phyloP scores from a whole-genome alignment of 495 filamentous ascomycete species.

The Tuber microsphaerosporum region DNA sequence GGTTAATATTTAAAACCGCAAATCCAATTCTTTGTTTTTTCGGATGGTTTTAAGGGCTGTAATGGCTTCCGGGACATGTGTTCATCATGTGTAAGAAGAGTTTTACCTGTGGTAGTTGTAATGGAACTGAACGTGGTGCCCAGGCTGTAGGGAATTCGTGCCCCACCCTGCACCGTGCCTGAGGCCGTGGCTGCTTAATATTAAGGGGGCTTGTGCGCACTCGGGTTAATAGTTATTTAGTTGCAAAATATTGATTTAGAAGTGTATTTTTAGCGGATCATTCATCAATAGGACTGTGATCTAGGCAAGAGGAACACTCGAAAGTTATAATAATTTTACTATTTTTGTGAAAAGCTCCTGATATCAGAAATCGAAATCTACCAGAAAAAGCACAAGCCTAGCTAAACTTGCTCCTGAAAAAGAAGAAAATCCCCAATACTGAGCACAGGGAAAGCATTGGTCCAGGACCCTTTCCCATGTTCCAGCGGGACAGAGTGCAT shows the following conservation, averaged over 20 bases:
- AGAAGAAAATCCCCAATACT: neutral
- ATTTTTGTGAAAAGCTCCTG: neutral
- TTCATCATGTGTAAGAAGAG: neutral
- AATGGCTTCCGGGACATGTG: neutral
- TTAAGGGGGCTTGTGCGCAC: neutral
- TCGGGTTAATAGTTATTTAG: neutral
- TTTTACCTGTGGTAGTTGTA: neutral
- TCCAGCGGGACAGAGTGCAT: neutral
- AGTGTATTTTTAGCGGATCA: neutral
- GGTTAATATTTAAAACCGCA: neutral
- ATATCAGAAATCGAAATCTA: neutral
- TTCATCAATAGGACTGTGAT: neutral
- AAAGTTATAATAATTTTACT: neutral
- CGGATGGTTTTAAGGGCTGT: neutral
- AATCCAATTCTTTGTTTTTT: neutral
- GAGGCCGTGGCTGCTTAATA: no score
- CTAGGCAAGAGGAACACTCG: neutral
- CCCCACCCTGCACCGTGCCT: neutral
- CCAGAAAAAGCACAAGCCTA: neutral
- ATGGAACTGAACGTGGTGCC: neutral
- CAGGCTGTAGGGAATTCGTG: neutral
- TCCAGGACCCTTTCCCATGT: neutral
- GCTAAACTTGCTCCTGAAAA: neutral
- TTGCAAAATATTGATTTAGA: neutral
- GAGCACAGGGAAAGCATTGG: neutral